These are phyloP conservation scores for Ramalina intermedia DNA, from an alignment of 495 filamentous ascomycete species.

Conservation along the genomic window DNA sequence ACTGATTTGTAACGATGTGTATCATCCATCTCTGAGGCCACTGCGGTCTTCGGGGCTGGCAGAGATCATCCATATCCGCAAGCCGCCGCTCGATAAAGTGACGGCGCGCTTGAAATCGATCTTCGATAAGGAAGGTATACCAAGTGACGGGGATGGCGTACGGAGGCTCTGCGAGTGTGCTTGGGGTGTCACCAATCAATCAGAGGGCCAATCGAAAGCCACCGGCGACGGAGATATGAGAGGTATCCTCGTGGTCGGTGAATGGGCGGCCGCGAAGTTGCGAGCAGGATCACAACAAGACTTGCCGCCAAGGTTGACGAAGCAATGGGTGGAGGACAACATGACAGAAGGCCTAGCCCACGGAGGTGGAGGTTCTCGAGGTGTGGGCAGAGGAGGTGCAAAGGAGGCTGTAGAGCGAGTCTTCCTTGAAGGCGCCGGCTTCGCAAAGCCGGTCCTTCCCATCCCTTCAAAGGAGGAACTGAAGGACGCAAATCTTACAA, in stretches of 20 bases:
- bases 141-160: slow-evolving; percentile 73
- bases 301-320: slow-evolving; percentile 44
- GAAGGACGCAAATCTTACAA: slow-evolving; percentile 14
- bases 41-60: slow-evolving; percentile 67
- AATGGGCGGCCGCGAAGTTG: slow-evolving; percentile 83
- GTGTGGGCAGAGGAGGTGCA: slow-evolving; percentile 59
- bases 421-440: slow-evolving; percentile 77
- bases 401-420: slow-evolving; percentile 75
- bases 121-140: slow-evolving; percentile 73
- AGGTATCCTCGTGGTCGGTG: slow-evolving; percentile 81
- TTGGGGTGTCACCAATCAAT: slow-evolving; percentile 66
- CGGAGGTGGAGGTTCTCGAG: slow-evolving; percentile 63
- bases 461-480: slow-evolving; percentile 22
- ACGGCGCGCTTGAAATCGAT: slow-evolving; percentile 65
- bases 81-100: slow-evolving; percentile 77
- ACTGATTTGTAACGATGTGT: slow-evolving; percentile 95
- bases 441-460: slow-evolving; percentile 39
- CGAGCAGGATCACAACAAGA: slow-evolving; percentile 29
- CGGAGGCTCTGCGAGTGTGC: slow-evolving; percentile 81
- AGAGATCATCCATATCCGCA: slow-evolving; percentile 85
- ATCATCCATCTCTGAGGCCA: slow-evolving; percentile 74
- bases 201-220: slow-evolving; percentile 37
- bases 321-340: slow-evolving; percentile 70
- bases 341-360: slow-evolving; percentile 55
- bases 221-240: slow-evolving; percentile 82